Conservation (phyloP, 2,329 filamentous ascomycete species). For the Xylaria sp. region DNA sequence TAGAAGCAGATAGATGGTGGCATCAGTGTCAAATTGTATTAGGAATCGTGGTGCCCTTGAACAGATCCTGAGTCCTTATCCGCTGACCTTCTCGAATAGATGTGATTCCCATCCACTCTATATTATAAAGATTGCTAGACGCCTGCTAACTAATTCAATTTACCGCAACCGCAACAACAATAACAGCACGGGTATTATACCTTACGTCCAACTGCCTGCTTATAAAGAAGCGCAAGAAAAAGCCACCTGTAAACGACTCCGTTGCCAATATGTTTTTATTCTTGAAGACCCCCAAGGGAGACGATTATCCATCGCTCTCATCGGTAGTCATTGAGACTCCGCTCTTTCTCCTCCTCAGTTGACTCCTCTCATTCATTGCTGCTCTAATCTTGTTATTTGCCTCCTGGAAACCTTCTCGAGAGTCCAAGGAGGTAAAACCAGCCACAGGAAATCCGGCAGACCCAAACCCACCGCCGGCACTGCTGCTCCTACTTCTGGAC, state of each 20-base stretch:
- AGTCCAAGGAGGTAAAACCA: slow-evolving; percentile 74
- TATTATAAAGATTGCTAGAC: slow-evolving; percentile 3
- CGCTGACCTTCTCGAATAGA: neutral
- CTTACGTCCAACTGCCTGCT: neutral
- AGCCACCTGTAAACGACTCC: neutral
- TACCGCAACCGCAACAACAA: neutral
- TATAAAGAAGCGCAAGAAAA: neutral
- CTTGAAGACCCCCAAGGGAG: slow-evolving; percentile 18
- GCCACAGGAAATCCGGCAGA: slow-evolving; percentile 73
- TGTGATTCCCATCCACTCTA: slow-evolving; percentile 21
- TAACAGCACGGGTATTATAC: slow-evolving; percentile 24
- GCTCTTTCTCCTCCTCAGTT: slow-evolving; percentile 67
- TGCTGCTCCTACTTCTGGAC: slow-evolving; percentile 72
- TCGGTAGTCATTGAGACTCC: slow-evolving; percentile 41
- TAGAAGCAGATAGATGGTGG: neutral
- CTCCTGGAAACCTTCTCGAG: slow-evolving; percentile 79
- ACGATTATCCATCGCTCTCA: slow-evolving; percentile 41
- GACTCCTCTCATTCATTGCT: slow-evolving; percentile 83
- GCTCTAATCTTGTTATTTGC: slow-evolving; percentile 85
- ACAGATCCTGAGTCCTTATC: neutral
- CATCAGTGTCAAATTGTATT: neutral
- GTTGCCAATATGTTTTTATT: slow-evolving; percentile 6
- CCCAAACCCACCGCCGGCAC: slow-evolving; percentile 69
- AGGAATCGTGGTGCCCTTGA: neutral
- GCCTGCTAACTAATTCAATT: slow-evolving; percentile 11